Base-by-base conservation (phyloP, 192 early-diverging fungal species). In the Entophlyctis helioformis region DNA sequence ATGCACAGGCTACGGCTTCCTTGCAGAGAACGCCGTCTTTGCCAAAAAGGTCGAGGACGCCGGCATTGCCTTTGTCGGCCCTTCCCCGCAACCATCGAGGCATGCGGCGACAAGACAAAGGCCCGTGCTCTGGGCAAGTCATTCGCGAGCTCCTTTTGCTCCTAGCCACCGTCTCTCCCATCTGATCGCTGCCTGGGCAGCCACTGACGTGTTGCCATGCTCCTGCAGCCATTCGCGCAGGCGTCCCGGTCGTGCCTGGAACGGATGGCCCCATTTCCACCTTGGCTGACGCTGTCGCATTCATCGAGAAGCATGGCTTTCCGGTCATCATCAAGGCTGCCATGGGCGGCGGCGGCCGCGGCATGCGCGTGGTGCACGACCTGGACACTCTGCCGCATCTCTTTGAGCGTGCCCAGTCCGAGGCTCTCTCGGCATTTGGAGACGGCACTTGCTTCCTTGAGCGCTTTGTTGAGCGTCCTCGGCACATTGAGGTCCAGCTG, bases 291-390 rank as follows among this genome's bases (percentile, higher is more conserved):
- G 84, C 82, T 2, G 58, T 71, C 36, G 64, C 55, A 1, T 94
- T 96, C 52, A 81, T 87, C 51, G 54, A 69, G 35, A 66, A 81
- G 62, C 63, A 92, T 59, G 91, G 94, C 0, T 83, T 89, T 64
- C 91, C 91, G 0, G 73, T 95, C 48, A 93, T 98, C 46, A 89
- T 98, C 73, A 98, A 98, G 64, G 91, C 94, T 6, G 85, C 91
- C 10, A 88, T 87, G 80, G 92, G 92, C 36, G 92, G 92, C 46
- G 92, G 92, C 54, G 92, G 92, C 28, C 85, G 88, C 53, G 92
- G 67, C 50, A 95, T 98, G 90, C 83, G 94, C 53, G 89, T 94
- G 8, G 90, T 94, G 33, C 79, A 85, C 48, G 74, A 80, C 40
- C 58, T 60, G 34, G 66, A 71, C 3, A 71, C 80, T 20, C 72